These are phyloP conservation scores for Stephanodiscus triporus DNA, from an alignment of 108 stramenopile species.

Conservation along the genomic window DNA sequence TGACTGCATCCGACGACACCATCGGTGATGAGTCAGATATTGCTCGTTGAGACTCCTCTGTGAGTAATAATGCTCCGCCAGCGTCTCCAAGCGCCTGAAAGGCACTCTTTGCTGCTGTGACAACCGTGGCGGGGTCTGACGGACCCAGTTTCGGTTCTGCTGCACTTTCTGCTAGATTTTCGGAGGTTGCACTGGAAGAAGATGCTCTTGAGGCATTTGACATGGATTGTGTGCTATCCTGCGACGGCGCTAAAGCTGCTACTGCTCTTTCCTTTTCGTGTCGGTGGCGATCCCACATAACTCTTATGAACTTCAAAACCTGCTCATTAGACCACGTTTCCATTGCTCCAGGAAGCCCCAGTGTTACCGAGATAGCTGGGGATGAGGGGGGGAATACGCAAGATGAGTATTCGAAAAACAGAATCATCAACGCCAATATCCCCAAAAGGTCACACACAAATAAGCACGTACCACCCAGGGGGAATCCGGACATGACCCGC, in stretches of 20 bases:
- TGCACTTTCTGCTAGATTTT: conserved; percentile 19
- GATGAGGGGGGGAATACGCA: not conserved
- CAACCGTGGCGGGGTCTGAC: conserved; percentile 77
- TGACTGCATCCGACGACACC: conserved; percentile 64
- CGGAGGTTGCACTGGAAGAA: conserved; percentile 11
- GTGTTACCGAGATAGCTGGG: conserved; percentile 71
- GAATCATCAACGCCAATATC: not conserved
- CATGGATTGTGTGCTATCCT: conserved; percentile 11
- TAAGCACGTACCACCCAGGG: conserved; percentile 68
- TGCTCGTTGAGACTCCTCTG: conserved; percentile 54
- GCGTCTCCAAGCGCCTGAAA: conserved; percentile 67
- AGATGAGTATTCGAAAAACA: not conserved
- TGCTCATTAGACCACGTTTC: conserved; percentile 83
- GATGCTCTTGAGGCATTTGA: not conserved
- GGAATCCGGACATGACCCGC: conserved; percentile 72
- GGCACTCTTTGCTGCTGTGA: conserved; percentile 75
- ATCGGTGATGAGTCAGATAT: conserved; percentile 66
- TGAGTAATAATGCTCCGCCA: conserved; percentile 61
- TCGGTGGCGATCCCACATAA: conserved; percentile 78
- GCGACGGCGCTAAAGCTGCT: conserved; percentile 9
- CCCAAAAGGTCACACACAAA: not conserved
- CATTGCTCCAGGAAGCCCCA: conserved; percentile 75
- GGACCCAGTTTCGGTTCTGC: conserved; percentile 54
- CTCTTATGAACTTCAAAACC: conserved; percentile 75
- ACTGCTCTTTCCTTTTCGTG: conserved; percentile 31